Evolutionary conservation across 129 eudicot species (phyloP).

Genomic region (Ambrosia artemisiifolia): DNA sequence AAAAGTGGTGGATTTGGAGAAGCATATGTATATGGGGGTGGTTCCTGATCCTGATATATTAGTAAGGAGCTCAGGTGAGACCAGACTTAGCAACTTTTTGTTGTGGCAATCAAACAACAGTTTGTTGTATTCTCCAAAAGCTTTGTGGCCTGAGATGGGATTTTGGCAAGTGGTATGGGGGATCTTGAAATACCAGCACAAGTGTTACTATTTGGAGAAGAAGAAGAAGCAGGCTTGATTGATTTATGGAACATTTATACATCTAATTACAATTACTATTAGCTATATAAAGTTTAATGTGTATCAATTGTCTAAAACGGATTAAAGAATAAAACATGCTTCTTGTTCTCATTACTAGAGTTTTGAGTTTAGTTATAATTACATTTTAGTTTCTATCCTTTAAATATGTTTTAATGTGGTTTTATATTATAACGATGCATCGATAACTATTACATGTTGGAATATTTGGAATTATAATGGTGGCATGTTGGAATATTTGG

Average conservation of each 20-base stretch:
- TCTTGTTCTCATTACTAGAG: neutral
- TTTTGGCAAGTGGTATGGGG: slow-evolving; percentile 58
- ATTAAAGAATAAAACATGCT: neutral
- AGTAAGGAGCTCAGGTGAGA: slow-evolving; percentile 67
- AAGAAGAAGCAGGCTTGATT: slow-evolving; percentile 44
- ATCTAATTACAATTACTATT: neutral
- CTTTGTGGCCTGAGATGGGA: slow-evolving; percentile 67
- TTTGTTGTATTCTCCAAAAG: slow-evolving; percentile 42
- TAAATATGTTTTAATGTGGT: neutral
- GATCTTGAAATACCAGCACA: slow-evolving; percentile 47
- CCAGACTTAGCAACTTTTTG: slow-evolving; percentile 65
- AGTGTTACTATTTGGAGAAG: slow-evolving; percentile 48
- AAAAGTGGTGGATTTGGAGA: slow-evolving; percentile 55
- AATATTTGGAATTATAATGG: no score
- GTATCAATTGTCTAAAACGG: neutral
- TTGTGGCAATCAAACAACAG: slow-evolving; percentile 52
- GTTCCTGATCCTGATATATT: slow-evolving; percentile 60
- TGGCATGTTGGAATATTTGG: no score
- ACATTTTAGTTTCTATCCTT: no score
- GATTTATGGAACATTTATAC: neutral
- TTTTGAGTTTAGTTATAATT: neutral
- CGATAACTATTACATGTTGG: no score
- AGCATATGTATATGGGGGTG: slow-evolving; percentile 59
- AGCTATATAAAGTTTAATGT: neutral
- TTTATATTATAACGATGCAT: no score